Conservation (phyloP, 345 rosid genomes). For the Stellera chamaejasme region DNA sequence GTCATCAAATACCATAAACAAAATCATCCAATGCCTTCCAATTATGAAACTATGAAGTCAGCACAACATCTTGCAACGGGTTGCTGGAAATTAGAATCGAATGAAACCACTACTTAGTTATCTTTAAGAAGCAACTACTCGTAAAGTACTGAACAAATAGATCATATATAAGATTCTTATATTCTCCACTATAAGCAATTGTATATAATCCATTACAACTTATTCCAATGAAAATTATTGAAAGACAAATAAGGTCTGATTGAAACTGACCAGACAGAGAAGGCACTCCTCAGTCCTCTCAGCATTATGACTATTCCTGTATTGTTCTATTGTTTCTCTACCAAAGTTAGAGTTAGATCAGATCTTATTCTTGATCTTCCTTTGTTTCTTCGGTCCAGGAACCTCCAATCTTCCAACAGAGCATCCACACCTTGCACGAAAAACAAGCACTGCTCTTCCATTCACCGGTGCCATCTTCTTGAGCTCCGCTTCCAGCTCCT, state of each 20-base stretch:
- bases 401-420: constrained; percentile 83
- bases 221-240: constrained; percentile 34
- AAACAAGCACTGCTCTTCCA: constrained; percentile 62
- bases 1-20: no score
- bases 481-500: constrained; percentile 60
- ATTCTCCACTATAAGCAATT: constrained; percentile 40
- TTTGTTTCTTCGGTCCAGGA: constrained; percentile 67
- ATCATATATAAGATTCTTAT: constrained; percentile 26
- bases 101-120: no score
- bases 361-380: constrained; percentile 73
- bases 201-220: constrained; percentile 35
- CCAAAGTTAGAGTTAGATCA: neutral
- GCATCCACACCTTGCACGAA: constrained; percentile 65
- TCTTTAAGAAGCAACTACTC: constrained; percentile 11
- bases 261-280: constrained; percentile 34
- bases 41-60: no score
- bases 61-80: no score
- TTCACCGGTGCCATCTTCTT: constrained; percentile 81
- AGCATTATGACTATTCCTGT: constrained; percentile 35
- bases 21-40: no score
- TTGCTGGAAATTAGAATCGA: no score
- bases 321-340: constrained; percentile 22
- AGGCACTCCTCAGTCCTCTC: constrained; percentile 21
- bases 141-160: constrained; percentile 14
- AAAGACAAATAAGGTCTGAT: constrained; percentile 26